A percentile compares a stretch with the other conserved stretches of the same genome.
Evolutionary conservation across 2,329 filamentous ascomycete species (phyloP).

Genomic region (Aspergillus sp.): DNA sequence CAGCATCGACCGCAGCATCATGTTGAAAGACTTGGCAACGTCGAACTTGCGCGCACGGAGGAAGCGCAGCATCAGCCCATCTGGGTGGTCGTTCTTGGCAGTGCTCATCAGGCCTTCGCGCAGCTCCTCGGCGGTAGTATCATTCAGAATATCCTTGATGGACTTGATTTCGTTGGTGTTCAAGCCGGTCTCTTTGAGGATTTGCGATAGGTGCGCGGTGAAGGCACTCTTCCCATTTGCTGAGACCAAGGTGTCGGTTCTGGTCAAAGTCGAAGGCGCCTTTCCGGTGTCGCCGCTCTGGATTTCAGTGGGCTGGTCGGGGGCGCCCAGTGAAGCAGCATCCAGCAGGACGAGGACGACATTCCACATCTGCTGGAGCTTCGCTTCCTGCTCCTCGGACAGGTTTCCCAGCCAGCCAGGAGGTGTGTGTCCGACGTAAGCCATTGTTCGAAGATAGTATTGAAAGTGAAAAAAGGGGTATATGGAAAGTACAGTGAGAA

Average conservation of each 20-base stretch:
- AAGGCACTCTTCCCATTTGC: constrained; percentile 61
- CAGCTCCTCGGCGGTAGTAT: constrained; percentile 71
- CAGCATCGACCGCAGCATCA: constrained; percentile 87
- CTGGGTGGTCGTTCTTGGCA: constrained; percentile 91
- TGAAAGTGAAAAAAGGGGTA: background rate
- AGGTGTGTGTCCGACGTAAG: constrained; percentile 10
- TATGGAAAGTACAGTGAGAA: background rate
- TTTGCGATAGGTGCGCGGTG: constrained; percentile 21
- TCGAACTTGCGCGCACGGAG: constrained; percentile 89
- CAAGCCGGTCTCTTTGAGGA: constrained; percentile 22
- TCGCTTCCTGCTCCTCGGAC: constrained; percentile 79
- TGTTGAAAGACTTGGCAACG: constrained; percentile 81
- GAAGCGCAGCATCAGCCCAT: constrained; percentile 77
- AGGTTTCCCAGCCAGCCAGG: constrained; percentile 79
- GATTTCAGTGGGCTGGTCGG: constrained; percentile 39
- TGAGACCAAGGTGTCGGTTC: constrained; percentile 46
- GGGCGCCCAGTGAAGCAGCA: constrained; percentile 56
- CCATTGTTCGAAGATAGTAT: constrained; percentile 11
- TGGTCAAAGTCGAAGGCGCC: constrained; percentile 35
- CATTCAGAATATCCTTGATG: constrained; percentile 75
- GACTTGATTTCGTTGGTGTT: constrained; percentile 62
- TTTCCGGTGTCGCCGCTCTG: constrained; percentile 55
- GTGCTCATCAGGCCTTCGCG: constrained; percentile 80
- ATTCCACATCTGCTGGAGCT: constrained; percentile 82
- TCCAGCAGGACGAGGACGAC: constrained; percentile 59